Evolutionary conservation across 2,329 filamentous ascomycete genomes (phyloP), one percentile per base, ranked within the genome.

Genomic region (Cryphonectria japonica): DNA sequence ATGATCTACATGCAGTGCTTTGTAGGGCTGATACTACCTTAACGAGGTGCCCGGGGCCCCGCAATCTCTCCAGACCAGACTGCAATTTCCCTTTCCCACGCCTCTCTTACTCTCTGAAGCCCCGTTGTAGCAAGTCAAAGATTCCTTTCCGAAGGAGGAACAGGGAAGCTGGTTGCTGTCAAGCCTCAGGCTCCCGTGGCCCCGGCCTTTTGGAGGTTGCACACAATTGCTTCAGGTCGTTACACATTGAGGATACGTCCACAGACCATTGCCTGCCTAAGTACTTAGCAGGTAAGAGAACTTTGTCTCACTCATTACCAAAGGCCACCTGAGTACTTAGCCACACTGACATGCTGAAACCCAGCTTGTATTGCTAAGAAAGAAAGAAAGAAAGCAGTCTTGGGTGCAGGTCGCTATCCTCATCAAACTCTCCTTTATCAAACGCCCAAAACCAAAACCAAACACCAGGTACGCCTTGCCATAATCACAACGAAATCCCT

Each of bases 11-110:
- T 71, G 46, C 69, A 37, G 66, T 59, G 54, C 32, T 54, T 34
- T 46, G 41, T 71, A 71, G 66, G 69, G 69, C 69, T 69, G 69
- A 71, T 46, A 54, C 32, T 39, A 61, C 59, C 26, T 39, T 29
- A n/a, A 22, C 50, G 13, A 50, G 26, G 26, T n/a, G 50, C 57
- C 34, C 19, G 34, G 50, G 32, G 37, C 9, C 22, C 9, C 22
- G 22, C 46, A 59, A 32, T 34, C 32, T 26, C 6, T 26, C 14
- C 9, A 32, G 57, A 22, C 19, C 29, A 59, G 37, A 39, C 43
- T 41, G 37, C 7, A 6, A 37, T 60, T 14, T 34, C 32, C 29
- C 29, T n/a, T n/a, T n/a, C 8, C 46, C 19, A 19, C 7, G 22
- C 46, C 6, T 50, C 46, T 37, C 32, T 3, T 34, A 32, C 29